Evolutionary conservation across 1,139 yeast species (phyloP).

Genomic region (Yamadazyma conglobata): DNA sequence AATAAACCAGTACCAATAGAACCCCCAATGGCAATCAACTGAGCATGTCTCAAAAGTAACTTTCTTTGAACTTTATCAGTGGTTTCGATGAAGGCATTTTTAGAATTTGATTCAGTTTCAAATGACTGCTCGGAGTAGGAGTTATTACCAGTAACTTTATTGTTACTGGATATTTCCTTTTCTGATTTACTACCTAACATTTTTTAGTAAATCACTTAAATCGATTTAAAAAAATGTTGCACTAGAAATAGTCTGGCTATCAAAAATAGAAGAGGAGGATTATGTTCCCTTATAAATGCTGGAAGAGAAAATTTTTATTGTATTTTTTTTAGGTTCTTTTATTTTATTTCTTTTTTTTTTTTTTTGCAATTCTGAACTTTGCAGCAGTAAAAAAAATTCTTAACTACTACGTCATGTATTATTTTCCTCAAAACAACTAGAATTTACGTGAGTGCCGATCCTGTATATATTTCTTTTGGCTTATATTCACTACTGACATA

Average conservation of each 20-base stretch:
- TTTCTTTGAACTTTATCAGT: slow-evolving; percentile 12
- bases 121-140: slow-evolving; percentile 3
- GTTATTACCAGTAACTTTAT: slow-evolving; percentile 2
- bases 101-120: not conserved
- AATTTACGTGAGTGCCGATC: too few relatives aligned
- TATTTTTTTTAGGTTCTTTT: not conserved
- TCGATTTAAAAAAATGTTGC: not conserved
- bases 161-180: not conserved
- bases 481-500: too few relatives aligned
- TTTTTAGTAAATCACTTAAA: not conserved
- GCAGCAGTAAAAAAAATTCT: too few relatives aligned
- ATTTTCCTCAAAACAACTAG: too few relatives aligned
- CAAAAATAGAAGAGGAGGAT: too few relatives aligned
- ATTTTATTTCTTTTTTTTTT: slow-evolving; percentile 1
- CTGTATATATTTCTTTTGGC: too few relatives aligned
- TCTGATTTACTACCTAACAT: not conserved
- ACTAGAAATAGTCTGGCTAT: not conserved
- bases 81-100: not conserved
- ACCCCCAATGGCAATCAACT: slow-evolving; percentile 34
- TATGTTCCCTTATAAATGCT: slow-evolving; percentile 2
- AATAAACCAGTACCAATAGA: slow-evolving; percentile 35
- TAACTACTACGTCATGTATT: too few relatives aligned
- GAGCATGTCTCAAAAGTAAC: slow-evolving; percentile 25
- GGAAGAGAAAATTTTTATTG: too few relatives aligned
- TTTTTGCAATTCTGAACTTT: too few relatives aligned